Conservation (phyloP, 169 alveolate species). For the Plasmodium blacklocki region DNA sequence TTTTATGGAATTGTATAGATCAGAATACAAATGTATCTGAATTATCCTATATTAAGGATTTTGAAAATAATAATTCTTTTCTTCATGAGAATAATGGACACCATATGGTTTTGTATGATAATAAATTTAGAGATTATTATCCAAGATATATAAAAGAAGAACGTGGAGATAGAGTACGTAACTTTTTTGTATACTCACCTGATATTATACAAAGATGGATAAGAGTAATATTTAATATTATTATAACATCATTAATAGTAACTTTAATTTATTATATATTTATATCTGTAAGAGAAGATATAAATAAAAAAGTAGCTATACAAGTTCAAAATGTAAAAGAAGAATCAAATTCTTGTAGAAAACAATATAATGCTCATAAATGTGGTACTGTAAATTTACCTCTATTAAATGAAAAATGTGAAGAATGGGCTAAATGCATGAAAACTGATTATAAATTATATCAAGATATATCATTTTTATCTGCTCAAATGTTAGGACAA, state of each 20-base stretch:
- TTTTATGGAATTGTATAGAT: constrained; percentile 22
- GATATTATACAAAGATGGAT: constrained; percentile 76
- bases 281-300: constrained; percentile 67
- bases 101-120: constrained; percentile 45
- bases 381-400: constrained; percentile 76
- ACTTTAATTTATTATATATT: constrained; percentile 61
- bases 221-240: constrained; percentile 67
- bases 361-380: constrained; percentile 72
- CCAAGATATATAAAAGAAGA: constrained; percentile 8
- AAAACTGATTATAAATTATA: constrained; percentile 65
- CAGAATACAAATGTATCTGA: constrained; percentile 63
- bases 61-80: constrained; percentile 53
- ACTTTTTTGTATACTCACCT: constrained; percentile 67
- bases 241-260: constrained; percentile 65
- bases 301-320: constrained; percentile 72
- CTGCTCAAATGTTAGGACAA: constrained; percentile 76
- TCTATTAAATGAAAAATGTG: constrained; percentile 71
- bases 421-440: constrained; percentile 74
- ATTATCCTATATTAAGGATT: constrained; percentile 44
- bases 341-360: constrained; percentile 67
- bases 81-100: constrained; percentile 58
- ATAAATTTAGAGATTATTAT: constrained; percentile 36
- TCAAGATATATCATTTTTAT: constrained; percentile 71
- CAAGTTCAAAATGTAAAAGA: constrained; percentile 70
- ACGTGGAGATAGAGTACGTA: constrained; percentile 8